Percentiles rank a stretch among this genome's conserved stretches.
Conservation (phyloP, 208 protist genomes). For the Crithidia acanthocephali region DNA sequence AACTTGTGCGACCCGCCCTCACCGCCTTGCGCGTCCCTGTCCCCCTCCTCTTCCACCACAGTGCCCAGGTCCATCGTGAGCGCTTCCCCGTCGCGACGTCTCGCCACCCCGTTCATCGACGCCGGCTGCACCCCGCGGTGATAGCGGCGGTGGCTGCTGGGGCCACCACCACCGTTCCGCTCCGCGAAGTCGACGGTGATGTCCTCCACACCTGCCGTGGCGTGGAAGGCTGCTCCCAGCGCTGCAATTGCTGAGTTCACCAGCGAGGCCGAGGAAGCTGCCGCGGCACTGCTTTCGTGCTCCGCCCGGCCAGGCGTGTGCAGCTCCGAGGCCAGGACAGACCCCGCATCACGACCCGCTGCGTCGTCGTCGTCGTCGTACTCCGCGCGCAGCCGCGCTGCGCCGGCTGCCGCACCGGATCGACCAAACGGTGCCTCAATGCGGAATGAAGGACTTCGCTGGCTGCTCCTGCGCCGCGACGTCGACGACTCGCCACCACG, state of each 20-base stretch:
- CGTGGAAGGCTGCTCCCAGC: conserved; percentile 15
- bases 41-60: neutral
- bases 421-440: conserved; percentile 21
- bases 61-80: too few species aligned
- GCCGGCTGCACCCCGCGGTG: neutral
- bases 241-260: conserved; percentile 32
- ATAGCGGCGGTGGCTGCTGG: conserved; percentile 6
- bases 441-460: neutral
- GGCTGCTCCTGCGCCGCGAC: too few species aligned
- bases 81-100: too few species aligned
- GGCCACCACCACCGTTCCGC: too few species aligned
- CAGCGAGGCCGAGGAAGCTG: conserved; percentile 10
- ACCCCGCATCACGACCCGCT: neutral
- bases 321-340: conserved; percentile 27
- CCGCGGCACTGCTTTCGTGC: neutral
- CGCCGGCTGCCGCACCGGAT: neutral
- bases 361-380: conserved; percentile 24
- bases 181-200: neutral
- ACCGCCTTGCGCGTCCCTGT: neutral
- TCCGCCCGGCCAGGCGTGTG: neutral
- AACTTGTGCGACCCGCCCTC: too few species aligned
- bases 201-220: neutral
- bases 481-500: too few species aligned
- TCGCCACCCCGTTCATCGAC: neutral
- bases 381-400: conserved; percentile 15